phyloP scores from a whole-genome alignment of 2,329 filamentous ascomycete species.

The Colletotrichum truncatum region DNA sequence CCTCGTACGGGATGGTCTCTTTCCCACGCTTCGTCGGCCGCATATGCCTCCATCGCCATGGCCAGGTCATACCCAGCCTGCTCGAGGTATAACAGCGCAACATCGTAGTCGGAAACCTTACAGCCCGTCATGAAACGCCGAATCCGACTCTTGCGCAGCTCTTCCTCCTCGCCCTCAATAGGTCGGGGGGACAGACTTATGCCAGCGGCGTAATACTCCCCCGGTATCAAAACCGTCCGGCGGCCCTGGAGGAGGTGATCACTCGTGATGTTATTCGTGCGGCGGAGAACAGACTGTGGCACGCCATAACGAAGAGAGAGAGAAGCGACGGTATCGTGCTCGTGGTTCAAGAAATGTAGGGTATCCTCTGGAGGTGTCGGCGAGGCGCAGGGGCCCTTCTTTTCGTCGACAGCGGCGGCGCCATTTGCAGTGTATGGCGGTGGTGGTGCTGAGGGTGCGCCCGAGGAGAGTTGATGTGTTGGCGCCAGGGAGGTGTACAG shows the following conservation, averaged over 20 bases:
- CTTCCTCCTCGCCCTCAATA: slow-evolving; percentile 79
- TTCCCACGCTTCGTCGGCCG: slow-evolving; percentile 82
- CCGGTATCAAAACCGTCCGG: slow-evolving; percentile 76
- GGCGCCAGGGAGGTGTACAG: slow-evolving; percentile 60
- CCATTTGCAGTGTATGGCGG: slow-evolving; percentile 45
- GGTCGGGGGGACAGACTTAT: slow-evolving; percentile 75
- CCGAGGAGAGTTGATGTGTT: slow-evolving; percentile 31
- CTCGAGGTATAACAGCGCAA: slow-evolving; percentile 79
- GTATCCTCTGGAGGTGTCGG: slow-evolving; percentile 63
- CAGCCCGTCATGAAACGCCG: slow-evolving; percentile 82
- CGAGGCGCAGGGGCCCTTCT: slow-evolving; percentile 33
- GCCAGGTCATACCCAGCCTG: slow-evolving; percentile 74
- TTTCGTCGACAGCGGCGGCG: slow-evolving; percentile 36
- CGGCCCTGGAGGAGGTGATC: slow-evolving; percentile 78
- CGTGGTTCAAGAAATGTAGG: slow-evolving; percentile 78
- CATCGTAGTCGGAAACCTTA: slow-evolving; percentile 80
- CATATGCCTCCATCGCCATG: slow-evolving; percentile 69
- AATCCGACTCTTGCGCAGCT: slow-evolving; percentile 74
- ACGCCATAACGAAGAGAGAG: slow-evolving; percentile 78
- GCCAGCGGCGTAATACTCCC: slow-evolving; percentile 72
- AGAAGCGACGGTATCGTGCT: slow-evolving; percentile 73
- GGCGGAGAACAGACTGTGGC: slow-evolving; percentile 68
- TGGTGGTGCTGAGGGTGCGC: slow-evolving; percentile 43
- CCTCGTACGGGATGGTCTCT: slow-evolving; percentile 67
- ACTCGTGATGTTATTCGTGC: slow-evolving; percentile 74